phyloP scores from a whole-genome alignment of 805 yeast genomes.

The Barnettozyma salicaria region DNA sequence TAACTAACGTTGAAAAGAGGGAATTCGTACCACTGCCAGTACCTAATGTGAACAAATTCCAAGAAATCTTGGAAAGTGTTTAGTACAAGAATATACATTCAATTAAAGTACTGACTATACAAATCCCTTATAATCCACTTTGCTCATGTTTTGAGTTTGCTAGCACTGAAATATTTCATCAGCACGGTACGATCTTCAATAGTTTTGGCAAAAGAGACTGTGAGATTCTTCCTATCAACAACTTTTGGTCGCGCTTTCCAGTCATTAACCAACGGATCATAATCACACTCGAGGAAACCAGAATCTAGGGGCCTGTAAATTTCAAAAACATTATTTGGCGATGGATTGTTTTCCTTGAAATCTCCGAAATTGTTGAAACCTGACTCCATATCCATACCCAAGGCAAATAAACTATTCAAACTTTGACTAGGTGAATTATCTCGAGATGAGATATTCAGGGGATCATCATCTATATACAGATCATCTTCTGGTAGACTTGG shows the following conservation, averaged over 20 bases:
- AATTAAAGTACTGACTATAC: not conserved
- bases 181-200: conserved; percentile 19
- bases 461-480: not conserved
- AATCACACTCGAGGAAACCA: conserved; percentile 17
- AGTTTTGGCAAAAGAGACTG: conserved; percentile 7
- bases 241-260: conserved; percentile 9
- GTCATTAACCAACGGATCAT: conserved; percentile 14
- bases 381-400: conserved; percentile 5
- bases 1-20: conserved; percentile 12
- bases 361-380: not conserved
- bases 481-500: conserved; percentile 9
- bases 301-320: conserved; percentile 3
- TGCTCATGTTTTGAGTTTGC: too few relatives aligned
- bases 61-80: conserved; percentile 10
- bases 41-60: conserved; percentile 18
- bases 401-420: conserved; percentile 15
- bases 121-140: not conserved
- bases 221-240: not conserved
- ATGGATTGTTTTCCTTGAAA: not conserved
- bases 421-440: conserved; percentile 10
- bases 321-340: conserved; percentile 1
- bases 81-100: not conserved
- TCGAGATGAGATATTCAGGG: conserved; percentile 3
- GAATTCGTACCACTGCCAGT: conserved; percentile 18
- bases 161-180: conserved; percentile 15